These are phyloP conservation scores for Rhizopogon vesiculosus DNA, from an alignment of 768 basidiomycete genomes.

Conservation along the genomic window DNA sequence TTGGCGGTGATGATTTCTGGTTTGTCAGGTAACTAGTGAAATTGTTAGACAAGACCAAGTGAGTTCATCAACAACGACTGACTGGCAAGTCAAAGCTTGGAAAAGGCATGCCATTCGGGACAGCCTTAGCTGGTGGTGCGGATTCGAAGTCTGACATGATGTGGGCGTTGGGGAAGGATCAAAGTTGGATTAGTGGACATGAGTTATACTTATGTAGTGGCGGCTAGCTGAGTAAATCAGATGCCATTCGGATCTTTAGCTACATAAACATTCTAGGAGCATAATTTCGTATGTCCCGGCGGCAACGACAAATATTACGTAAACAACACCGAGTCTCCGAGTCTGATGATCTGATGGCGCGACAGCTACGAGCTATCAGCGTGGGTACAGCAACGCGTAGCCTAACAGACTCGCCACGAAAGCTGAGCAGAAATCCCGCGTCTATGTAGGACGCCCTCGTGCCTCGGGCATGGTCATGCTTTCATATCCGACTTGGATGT, in stretches of 20 bases:
- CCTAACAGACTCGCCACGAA: no score
- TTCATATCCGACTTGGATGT: neutral
- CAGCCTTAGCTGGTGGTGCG: conserved; percentile 17
- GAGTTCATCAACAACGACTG: conserved; percentile 7
- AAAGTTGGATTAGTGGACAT: neutral
- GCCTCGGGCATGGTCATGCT: neutral
- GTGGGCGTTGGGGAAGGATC: neutral
- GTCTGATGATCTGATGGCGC: no score
- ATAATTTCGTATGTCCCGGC: no score
- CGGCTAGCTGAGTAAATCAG: no score
- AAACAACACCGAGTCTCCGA: no score
- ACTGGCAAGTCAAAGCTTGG: conserved; percentile 39
- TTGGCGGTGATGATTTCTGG: conserved; percentile 49
- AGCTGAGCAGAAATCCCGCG: no score
- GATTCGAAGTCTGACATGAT: conserved; percentile 1
- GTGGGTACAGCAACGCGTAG: no score
- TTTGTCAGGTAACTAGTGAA: conserved; percentile 39
- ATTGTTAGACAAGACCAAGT: neutral
- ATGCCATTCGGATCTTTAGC: no score
- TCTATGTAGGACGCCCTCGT: neutral
- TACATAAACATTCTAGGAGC: no score
- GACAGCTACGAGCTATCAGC: no score
- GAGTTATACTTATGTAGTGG: neutral
- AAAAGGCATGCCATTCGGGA: conserved; percentile 35
- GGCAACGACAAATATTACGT: no score